Conservation (phyloP, 345 rosid genomes). For the Cardamine chenopodiifolia region DNA sequence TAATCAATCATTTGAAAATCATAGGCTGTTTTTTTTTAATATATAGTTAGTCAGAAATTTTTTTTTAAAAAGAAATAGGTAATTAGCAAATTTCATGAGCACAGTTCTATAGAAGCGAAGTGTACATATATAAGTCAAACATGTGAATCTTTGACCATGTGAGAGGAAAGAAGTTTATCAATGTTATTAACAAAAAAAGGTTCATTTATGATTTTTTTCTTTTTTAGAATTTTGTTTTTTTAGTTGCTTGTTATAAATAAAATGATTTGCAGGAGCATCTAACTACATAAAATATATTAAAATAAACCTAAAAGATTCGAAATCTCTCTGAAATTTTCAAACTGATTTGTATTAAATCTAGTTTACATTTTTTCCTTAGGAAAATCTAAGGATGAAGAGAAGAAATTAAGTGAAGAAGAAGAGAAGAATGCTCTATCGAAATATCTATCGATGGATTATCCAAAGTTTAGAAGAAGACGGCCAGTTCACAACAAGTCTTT, state of each 20-base stretch:
- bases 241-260: neutral
- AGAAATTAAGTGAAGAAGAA: constrained; percentile 43
- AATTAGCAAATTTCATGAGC: constrained; percentile 16
- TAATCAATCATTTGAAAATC: constrained; percentile 33
- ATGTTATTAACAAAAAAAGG: neutral
- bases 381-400: constrained; percentile 29
- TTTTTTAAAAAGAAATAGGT: neutral
- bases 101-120: constrained; percentile 14
- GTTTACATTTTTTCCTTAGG: constrained; percentile 27
- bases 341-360: neutral
- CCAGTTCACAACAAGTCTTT: constrained; percentile 80
- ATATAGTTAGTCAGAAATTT: constrained; percentile 15
- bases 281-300: neutral
- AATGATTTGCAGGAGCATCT: constrained; percentile 14
- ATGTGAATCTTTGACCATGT: constrained; percentile 34
- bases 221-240: constrained; percentile 23
- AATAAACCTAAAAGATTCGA: constrained; percentile 12
- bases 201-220: neutral
- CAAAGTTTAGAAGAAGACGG: constrained; percentile 62
- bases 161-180: constrained; percentile 21
- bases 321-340: neutral
- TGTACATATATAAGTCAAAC: neutral
- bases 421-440: constrained; percentile 48
- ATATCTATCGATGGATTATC: constrained; percentile 73
- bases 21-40: neutral